Evolutionary conservation across 108 stramenopile species (phyloP), one percentile per base, ranked within the genome.

Genomic region (Skeletonema marinoi): DNA sequence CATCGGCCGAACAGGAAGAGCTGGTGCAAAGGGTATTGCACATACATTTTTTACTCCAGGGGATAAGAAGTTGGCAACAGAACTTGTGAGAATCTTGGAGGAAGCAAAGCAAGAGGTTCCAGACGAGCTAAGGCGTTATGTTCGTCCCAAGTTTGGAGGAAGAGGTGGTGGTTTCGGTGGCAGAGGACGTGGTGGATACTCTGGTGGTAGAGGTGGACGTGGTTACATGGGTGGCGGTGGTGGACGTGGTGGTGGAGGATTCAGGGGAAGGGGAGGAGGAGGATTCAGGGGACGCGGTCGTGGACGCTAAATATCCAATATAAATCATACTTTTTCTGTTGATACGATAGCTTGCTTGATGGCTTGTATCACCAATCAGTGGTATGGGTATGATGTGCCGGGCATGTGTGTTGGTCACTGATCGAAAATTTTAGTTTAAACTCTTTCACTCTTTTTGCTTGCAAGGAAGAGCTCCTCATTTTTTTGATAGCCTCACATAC

Each of bases 1-100:
- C 44, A 98, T 98, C 75, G 97, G 96, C 14, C 80, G 96, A 41
- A 97, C 96, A n/a, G 96, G 96, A 35, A 86, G 97, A 50, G 98
- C 98, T 12, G 98, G 98, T 19, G 92, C 93, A 7, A 98, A 95
- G 84, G 98, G 98, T 9, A 69, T 80, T 9, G 96, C 98, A 11
- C 85, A 92, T 68, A 94, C 98, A 10, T 95, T 98, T 68, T 97
- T 98, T 73, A 97, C 98, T 12, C 83, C 72, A 6, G 86, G 88
- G 21, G 94, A 97, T 74, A 85, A 78, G 50, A 95, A 95, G 66
- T 75, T 83, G 64, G 96, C 96, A n/a, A 85, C 85, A 19, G 80
- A 89, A 68, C 81, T 97, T 10, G 96, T 95, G 3, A 88, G 90
- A 77, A 90, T 97, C 35, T 67, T 97, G 81, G 77, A 73, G 61